Evolutionary conservation across 768 basidiomycete genomes (phyloP).

Genomic region (Leccinum rimulosum): DNA sequence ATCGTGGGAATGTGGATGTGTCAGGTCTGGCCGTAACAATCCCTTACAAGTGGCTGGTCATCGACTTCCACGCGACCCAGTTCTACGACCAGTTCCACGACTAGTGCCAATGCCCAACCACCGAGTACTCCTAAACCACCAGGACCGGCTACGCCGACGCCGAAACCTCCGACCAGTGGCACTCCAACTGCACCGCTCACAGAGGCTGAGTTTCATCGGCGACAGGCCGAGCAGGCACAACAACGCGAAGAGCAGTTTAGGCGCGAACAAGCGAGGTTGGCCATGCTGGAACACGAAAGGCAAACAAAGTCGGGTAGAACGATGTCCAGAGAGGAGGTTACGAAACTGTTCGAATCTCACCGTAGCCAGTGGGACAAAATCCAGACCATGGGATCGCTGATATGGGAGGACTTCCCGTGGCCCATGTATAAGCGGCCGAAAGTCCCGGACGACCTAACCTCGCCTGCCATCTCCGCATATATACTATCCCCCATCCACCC

Average conservation of each 20-base stretch:
- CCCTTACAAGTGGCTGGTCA: slow-evolving; percentile 26
- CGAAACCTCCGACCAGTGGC: slow-evolving; percentile 15
- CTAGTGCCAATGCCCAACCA: slow-evolving; percentile 19
- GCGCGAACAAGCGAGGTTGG: slow-evolving; percentile 61
- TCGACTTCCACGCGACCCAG: slow-evolving; percentile 29
- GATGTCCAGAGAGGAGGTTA: slow-evolving; percentile 55
- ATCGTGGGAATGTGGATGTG: too few species aligned
- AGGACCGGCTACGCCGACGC: slow-evolving; percentile 20
- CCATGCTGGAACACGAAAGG: slow-evolving; percentile 48
- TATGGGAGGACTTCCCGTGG: slow-evolving; percentile 75
- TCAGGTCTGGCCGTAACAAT: slow-evolving; percentile 21
- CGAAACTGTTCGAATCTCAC: slow-evolving; percentile 56
- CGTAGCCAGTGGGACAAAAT: slow-evolving; percentile 60
- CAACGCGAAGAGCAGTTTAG: slow-evolving; percentile 70
- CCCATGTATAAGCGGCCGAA: slow-evolving; percentile 59
- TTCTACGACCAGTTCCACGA: slow-evolving; percentile 27
- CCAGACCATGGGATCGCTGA: slow-evolving; percentile 38
- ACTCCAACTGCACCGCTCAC: slow-evolving; percentile 25
- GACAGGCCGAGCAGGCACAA: slow-evolving; percentile 60
- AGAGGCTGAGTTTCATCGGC: slow-evolving; percentile 60
- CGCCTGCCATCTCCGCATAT: slow-evolving; percentile 55
- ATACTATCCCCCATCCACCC: slow-evolving; percentile 58
- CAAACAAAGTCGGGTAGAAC: slow-evolving; percentile 42
- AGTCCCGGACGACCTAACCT: slow-evolving; percentile 60
- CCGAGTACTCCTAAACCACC: slow-evolving; percentile 27